Conservation (phyloP, 2,329 filamentous ascomycete genomes). For the Drechslera avenae region DNA sequence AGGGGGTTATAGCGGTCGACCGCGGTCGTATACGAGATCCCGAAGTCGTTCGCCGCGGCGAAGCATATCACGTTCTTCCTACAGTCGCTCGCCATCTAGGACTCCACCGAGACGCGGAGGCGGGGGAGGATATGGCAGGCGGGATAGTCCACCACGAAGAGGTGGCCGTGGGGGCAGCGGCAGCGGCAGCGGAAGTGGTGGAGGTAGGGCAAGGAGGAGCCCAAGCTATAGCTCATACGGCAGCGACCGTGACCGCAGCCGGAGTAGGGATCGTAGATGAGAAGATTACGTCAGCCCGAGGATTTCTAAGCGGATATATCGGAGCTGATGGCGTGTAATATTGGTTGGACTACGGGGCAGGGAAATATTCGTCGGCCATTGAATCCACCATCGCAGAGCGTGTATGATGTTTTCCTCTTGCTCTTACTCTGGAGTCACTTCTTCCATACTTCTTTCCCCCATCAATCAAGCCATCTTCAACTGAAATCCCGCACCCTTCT, state of each 20-base stretch:
- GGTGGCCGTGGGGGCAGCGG: constrained; percentile 25
- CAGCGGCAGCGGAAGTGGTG: constrained; percentile 29
- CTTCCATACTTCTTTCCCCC: neutral
- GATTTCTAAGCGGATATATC: neutral
- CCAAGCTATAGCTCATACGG: constrained; percentile 68
- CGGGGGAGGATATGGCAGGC: constrained; percentile 20
- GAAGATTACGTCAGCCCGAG: neutral
- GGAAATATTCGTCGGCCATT: neutral
- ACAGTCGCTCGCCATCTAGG: constrained; percentile 46
- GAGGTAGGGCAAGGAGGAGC: constrained; percentile 55
- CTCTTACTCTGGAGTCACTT: neutral
- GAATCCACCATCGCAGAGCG: neutral
- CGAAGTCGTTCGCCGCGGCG: constrained; percentile 51
- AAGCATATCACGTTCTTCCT: constrained; percentile 50
- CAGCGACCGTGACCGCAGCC: constrained; percentile 59
- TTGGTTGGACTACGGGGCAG: neutral
- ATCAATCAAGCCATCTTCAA: constrained; percentile 38
- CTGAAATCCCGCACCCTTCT: constrained; percentile 55
- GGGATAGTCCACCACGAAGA: constrained; percentile 22
- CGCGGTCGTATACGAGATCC: constrained; percentile 41
- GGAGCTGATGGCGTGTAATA: neutral
- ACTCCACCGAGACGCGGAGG: constrained; percentile 35
- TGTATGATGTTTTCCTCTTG: no score
- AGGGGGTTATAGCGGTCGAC: constrained; percentile 31
- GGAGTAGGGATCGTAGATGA: constrained; percentile 45